A percentile compares a stretch with the other conserved stretches of the same genome.
Evolutionary conservation across 2,329 filamentous ascomycete genomes (phyloP).

Genomic region (Berkeleyomyces rouxiae): DNA sequence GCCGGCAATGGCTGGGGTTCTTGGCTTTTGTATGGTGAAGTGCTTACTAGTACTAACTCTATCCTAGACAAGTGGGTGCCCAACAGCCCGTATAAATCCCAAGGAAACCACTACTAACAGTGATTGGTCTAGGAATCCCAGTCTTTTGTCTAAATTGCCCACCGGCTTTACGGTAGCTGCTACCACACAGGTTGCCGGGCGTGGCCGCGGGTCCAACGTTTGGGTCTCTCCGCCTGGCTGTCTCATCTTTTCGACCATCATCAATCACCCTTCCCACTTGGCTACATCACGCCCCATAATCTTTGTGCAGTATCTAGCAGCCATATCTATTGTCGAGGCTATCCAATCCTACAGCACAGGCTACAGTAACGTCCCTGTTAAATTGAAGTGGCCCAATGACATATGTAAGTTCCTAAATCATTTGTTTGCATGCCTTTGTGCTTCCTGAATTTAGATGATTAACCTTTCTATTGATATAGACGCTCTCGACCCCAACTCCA

Average conservation of each 20-base stretch:
- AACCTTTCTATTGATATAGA: slow-evolving; percentile 25
- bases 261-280: slow-evolving; percentile 65
- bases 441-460: not conserved
- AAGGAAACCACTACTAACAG: not conserved
- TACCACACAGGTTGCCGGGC: slow-evolving; percentile 72
- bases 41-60: slow-evolving; percentile 87
- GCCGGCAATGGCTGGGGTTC: slow-evolving; percentile 56
- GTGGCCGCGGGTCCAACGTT: slow-evolving; percentile 79
- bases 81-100: fast-evolving
- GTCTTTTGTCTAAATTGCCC: slow-evolving; percentile 58
- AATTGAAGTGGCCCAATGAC: slow-evolving; percentile 96
- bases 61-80: slow-evolving; percentile 61
- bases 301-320: slow-evolving; percentile 86
- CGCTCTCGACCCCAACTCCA: slow-evolving; percentile 45
- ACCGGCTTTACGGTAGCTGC: slow-evolving; percentile 78
- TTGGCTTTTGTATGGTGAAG: slow-evolving; percentile 70
- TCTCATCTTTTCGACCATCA: slow-evolving; percentile 73
- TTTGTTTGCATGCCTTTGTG: not conserved
- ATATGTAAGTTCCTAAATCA: slow-evolving; percentile 43
- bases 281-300: slow-evolving; percentile 62
- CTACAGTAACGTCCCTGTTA: slow-evolving; percentile 61
- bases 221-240: slow-evolving; percentile 84
- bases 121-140: slow-evolving; percentile 44
- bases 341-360: slow-evolving; percentile 63
- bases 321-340: slow-evolving; percentile 71